Percentiles rank a stretch among this genome's conserved stretches.
These are phyloP conservation scores for Alnus rubra DNA, from an alignment of 306 rosid species.

Conservation along the genomic window DNA sequence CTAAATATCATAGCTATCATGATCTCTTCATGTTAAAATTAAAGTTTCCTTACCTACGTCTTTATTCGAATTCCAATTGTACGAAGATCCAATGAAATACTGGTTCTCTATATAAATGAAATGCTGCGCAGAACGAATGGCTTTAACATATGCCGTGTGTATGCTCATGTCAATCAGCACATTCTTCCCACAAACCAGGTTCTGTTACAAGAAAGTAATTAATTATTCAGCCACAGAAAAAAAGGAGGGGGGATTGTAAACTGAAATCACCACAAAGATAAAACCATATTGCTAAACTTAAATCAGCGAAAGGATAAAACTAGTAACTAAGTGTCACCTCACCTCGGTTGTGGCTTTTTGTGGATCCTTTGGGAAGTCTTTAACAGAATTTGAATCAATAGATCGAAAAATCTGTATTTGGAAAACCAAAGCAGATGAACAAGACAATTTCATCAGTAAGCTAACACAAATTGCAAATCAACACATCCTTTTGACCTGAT, in stretches of 20 bases:
- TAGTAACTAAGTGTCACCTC: slow-evolving; percentile 26
- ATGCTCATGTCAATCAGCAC: slow-evolving; percentile 98
- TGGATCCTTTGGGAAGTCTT: slow-evolving; percentile 84
- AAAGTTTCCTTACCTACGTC: slow-evolving; percentile 61
- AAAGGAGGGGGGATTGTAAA: background rate
- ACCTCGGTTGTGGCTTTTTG: slow-evolving; percentile 75
- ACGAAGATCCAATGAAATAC: slow-evolving; percentile 93
- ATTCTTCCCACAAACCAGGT: slow-evolving; percentile 90
- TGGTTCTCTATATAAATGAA: slow-evolving; percentile 93
- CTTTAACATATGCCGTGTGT: slow-evolving; percentile 91
- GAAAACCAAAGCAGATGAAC: slow-evolving; percentile 25
- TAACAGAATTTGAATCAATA: slow-evolving; percentile 89
- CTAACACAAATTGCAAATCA: background rate
- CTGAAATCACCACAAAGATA: slow-evolving; percentile 24
- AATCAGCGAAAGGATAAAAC: slow-evolving; percentile 24
- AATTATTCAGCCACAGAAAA: slow-evolving; percentile 23
- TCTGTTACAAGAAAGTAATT: slow-evolving; percentile 50
- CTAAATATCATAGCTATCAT: background rate
- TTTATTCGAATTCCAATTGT: slow-evolving; percentile 72
- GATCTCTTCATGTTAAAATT: slow-evolving; percentile 15
- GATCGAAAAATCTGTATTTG: slow-evolving; percentile 86
- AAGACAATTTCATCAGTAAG: slow-evolving; percentile 10
- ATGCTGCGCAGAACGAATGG: slow-evolving; percentile 96
- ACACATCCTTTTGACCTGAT: background rate
- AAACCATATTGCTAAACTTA: slow-evolving; percentile 20